Percentiles rank a stretch among this genome's conserved stretches.
These are phyloP conservation scores for Esteya vermicola DNA, from an alignment of 2,329 filamentous ascomycete genomes.

Conservation along the genomic window DNA sequence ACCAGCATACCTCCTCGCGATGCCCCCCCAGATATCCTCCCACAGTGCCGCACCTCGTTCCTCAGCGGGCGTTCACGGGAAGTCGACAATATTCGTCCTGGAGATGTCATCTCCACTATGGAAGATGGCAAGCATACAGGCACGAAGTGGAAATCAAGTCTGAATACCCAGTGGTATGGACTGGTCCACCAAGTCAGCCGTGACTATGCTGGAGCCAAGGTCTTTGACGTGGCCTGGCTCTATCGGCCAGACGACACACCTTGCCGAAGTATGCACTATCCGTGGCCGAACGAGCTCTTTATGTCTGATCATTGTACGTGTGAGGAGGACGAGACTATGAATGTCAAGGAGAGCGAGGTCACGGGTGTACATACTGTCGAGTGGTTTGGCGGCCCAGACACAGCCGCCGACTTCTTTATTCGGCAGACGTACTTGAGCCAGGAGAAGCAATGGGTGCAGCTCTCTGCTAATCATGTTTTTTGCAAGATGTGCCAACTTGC, in stretches of 20 bases:
- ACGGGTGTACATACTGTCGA: constrained; percentile 41
- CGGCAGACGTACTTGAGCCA: constrained; percentile 52
- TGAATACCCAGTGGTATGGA: constrained; percentile 49
- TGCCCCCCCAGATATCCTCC: neutral
- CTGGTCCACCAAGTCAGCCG: constrained; percentile 45
- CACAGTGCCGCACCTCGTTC: constrained; percentile 2
- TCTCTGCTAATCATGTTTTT: constrained; percentile 37
- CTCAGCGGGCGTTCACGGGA: constrained; percentile 3
- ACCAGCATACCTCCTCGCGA: constrained; percentile 24
- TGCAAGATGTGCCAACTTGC: constrained; percentile 29
- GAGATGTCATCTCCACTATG: constrained; percentile 34
- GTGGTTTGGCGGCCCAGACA: constrained; percentile 36
- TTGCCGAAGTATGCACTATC: constrained; percentile 53
- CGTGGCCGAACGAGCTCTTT: constrained; percentile 60
- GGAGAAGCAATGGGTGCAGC: constrained; percentile 46
- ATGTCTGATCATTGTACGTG: constrained; percentile 67
- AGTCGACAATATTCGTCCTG: constrained; percentile 27
- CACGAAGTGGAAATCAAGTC: too few relatives aligned
- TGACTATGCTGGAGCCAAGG: constrained; percentile 13
- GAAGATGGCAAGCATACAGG: too few relatives aligned
- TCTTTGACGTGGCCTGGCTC: constrained; percentile 58
- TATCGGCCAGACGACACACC: constrained; percentile 59
- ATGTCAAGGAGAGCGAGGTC: constrained; percentile 40
- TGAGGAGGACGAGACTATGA: constrained; percentile 20
- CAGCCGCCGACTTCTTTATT: constrained; percentile 44